Base-by-base conservation (phyloP, 805 yeast species). In the Jamesozyma piceae region DNA sequence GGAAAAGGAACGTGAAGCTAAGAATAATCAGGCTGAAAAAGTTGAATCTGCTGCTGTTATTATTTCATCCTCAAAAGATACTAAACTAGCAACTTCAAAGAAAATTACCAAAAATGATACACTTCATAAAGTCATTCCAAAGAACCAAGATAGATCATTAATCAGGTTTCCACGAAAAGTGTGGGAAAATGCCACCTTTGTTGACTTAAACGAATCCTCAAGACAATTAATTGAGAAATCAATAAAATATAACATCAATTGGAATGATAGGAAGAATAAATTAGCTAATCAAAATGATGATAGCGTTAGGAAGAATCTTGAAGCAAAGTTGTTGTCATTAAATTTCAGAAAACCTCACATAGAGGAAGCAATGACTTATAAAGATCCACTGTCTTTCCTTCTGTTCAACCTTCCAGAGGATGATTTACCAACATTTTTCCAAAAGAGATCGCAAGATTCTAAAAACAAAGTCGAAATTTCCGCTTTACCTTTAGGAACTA, bases 341-440 rank as follows among this genome's bases (percentile, higher is more conserved):
- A 92, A 95, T 0, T 90, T 90, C 53, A 73, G 88, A 44, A 61
- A 65, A 29, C 54, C 73, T 1, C 97, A 89, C 56, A 75, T 82
- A 1, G 62, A 65, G 2, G 97, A 90, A 54, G 78, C 96, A 0
- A 63, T 85, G 37, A 63, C 67, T 22, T 84, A 84, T 54, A 58
- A 56, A 39, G 73, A 68, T 49, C 71, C 73, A 2, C 41, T 68
- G 6, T 66, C 72, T 0, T 68, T 64, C 67, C 71, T 90, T 17
- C 63, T 90, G 10, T 80, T 89, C 50, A 92, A 90, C 54, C 75
- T 90, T 3, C 97, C 97, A 0, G 97, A 92, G 49, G 97, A 89
- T 56, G 98, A 90, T 54, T 66, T 90, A 27, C 98, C 98, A 0
- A 50, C 64, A 0, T 66, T 69, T 37, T 83, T 83, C 53, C 69